Evolutionary conservation across 495 filamentous ascomycete genomes (phyloP).

Genomic region (Lepidopterella palustris): DNA sequence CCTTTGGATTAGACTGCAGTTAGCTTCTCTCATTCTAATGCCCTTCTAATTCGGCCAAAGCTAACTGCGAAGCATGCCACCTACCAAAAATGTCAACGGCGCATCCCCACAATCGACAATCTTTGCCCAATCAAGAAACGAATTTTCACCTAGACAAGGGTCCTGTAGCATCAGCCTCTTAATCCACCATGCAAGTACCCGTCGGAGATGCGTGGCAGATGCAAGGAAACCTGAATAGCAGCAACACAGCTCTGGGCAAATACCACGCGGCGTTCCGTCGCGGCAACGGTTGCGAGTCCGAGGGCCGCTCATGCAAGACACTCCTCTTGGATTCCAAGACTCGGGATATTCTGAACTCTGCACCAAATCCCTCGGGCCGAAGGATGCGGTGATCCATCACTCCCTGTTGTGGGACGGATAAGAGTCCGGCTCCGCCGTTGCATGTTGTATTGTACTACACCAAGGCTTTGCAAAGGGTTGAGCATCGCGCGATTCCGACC

Average conservation of each 20-base stretch:
- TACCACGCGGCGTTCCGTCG: no score
- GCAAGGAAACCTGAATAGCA: neutral
- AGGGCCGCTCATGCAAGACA: neutral
- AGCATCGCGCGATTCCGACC: no score
- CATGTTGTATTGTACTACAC: no score
- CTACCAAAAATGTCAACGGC: constrained; percentile 43
- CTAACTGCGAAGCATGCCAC: neutral
- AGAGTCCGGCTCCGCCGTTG: no score
- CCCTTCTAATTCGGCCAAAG: neutral
- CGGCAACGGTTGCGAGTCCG: neutral
- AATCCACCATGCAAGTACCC: neutral
- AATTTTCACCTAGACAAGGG: constrained; percentile 35
- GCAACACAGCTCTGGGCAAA: no score
- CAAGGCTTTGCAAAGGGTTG: no score
- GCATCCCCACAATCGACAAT: constrained; percentile 50
- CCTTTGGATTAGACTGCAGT: constrained; percentile 32
- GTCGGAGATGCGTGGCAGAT: neutral
- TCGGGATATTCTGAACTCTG: no score
- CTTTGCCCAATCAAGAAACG: constrained; percentile 43
- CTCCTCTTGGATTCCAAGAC: neutral
- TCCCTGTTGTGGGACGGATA: no score
- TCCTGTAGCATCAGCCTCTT: neutral
- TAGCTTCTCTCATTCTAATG: neutral
- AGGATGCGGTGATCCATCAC: no score
- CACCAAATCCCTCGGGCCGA: no score